These are phyloP conservation scores for Triticum timopheevii DNA, from an alignment of 176 grass and related monocot species.

Conservation along the genomic window DNA sequence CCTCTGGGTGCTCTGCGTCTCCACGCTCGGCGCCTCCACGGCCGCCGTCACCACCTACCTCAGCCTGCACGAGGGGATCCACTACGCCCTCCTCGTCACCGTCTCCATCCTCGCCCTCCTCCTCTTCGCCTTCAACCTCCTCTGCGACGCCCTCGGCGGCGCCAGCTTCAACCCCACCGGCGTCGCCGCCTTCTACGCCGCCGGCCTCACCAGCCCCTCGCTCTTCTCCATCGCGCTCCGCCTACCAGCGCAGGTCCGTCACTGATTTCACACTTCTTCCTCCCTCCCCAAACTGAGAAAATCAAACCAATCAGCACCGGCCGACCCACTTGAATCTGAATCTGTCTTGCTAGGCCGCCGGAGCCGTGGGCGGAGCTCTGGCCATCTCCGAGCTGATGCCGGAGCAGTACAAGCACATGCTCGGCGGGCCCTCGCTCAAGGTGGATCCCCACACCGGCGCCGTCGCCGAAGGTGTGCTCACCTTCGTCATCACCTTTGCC, in stretches of 20 bases:
- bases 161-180: constrained; percentile 73
- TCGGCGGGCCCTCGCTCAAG: constrained; percentile 59
- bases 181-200: constrained; percentile 70
- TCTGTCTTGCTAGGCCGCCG: constrained; percentile 41
- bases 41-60: constrained; percentile 29
- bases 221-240: constrained; percentile 72
- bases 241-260: constrained; percentile 74
- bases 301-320: not conserved
- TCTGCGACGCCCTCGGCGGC: constrained; percentile 51
- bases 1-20: constrained; percentile 62
- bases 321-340: not conserved
- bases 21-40: constrained; percentile 49
- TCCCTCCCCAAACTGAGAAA: not conserved
- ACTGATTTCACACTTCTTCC: not conserved
- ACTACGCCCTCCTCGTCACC: constrained; percentile 36
- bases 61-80: constrained; percentile 40
- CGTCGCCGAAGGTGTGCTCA: constrained; percentile 56
- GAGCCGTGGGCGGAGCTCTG: constrained; percentile 63
- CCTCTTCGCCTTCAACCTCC: constrained; percentile 53
- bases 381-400: constrained; percentile 68
- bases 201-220: constrained; percentile 36
- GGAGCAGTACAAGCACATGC: constrained; percentile 54
- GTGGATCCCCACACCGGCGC: constrained; percentile 67
- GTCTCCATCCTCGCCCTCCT: constrained; percentile 49
- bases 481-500: constrained; percentile 60